Conservation (phyloP, 129 eudicot species). For the Apium graveolens region DNA sequence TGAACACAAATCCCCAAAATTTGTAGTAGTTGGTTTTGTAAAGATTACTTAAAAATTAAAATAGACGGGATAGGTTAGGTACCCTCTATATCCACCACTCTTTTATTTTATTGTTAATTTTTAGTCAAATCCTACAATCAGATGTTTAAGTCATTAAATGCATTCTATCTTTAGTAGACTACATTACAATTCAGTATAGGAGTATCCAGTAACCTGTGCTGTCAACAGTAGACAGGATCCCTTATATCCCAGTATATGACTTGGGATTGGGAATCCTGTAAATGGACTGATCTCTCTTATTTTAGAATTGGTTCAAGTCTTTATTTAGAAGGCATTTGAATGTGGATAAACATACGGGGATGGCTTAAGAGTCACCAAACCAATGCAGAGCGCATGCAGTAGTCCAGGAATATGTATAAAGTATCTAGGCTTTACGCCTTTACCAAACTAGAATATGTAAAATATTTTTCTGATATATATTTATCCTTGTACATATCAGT, state of each 20-base stretch:
- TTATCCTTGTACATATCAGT: no score
- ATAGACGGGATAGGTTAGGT: not conserved
- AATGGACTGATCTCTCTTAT: not conserved
- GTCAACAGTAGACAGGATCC: not conserved
- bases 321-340: not conserved
- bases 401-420: no score
- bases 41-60: no score
- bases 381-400: no score
- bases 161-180: not conserved
- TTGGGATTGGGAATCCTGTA: no score
- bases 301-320: not conserved
- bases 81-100: not conserved
- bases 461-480: no score
- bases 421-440: no score
- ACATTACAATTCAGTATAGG: not conserved
- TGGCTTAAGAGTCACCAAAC: no score
- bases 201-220: not conserved
- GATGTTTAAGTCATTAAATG: not conserved
- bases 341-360: not conserved
- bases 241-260: not conserved
- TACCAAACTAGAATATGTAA: no score
- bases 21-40: not conserved
- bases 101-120: not conserved
- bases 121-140: not conserved
- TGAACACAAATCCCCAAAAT: not conserved